phyloP scores from a whole-genome alignment of 2,329 filamentous ascomycete genomes.

The Exophiala aquamarina region DNA sequence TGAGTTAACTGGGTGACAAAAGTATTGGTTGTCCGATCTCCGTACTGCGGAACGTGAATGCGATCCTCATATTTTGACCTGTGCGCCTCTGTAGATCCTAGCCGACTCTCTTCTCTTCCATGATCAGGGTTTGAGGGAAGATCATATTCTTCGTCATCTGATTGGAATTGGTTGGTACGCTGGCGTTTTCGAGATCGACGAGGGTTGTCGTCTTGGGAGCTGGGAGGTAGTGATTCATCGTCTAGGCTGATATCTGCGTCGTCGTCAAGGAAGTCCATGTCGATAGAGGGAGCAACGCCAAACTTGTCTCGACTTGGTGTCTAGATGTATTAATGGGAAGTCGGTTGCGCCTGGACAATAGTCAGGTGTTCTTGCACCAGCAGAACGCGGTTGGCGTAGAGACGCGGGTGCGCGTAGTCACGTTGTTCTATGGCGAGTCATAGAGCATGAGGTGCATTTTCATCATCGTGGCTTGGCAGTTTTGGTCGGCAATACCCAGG shows the following conservation, averaged over 20 bases:
- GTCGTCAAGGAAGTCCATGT: conserved; percentile 22
- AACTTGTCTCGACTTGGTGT: too few species aligned
- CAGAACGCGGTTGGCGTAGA: too few species aligned
- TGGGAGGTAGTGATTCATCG: conserved; percentile 18
- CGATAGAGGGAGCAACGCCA: neutral
- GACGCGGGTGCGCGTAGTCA: too few species aligned
- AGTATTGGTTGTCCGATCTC: conserved; percentile 41
- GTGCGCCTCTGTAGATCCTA: neutral
- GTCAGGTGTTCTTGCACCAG: too few species aligned
- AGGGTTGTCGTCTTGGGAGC: conserved; percentile 21
- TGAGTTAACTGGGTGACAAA: conserved; percentile 51
- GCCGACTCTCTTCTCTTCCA: conserved; percentile 11
- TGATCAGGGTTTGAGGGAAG: conserved; percentile 19
- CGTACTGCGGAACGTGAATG: conserved; percentile 43
- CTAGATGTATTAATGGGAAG: neutral
- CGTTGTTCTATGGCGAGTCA: too few species aligned
- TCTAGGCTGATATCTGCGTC: conserved; percentile 6
- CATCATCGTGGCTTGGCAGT: too few species aligned
- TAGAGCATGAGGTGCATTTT: too few species aligned
- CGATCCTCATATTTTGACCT: conserved; percentile 28
- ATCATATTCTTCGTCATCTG: conserved; percentile 22
- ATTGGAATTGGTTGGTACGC: conserved; percentile 8
- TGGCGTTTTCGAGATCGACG: conserved; percentile 24
- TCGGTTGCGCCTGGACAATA: neutral
- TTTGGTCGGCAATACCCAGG: too few species aligned